phyloP scores from a whole-genome alignment of 495 filamentous ascomycete species.

The Aspergillus kassunensis region DNA sequence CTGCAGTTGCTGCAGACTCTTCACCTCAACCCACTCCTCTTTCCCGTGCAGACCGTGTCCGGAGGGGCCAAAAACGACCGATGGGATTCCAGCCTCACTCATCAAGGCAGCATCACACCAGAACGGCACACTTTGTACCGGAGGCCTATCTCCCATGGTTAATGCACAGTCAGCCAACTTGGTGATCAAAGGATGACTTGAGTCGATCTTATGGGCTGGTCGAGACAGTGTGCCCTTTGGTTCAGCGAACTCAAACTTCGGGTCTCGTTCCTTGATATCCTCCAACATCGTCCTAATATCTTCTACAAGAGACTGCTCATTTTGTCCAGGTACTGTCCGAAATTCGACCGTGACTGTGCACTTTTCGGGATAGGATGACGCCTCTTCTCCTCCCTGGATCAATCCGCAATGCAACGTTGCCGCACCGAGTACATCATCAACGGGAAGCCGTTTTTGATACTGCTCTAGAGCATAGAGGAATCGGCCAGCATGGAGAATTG shows the following conservation, averaged over 20 bases:
- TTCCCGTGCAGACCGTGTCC: constrained; percentile 42
- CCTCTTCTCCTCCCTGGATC: constrained; percentile 45
- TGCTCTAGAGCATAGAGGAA: constrained; percentile 39
- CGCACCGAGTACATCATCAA: constrained; percentile 29
- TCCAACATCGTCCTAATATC: constrained; percentile 27
- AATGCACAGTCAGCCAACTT: constrained; percentile 19
- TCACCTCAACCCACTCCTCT: constrained; percentile 43
- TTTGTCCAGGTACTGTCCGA: constrained; percentile 39
- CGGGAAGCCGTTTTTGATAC: constrained; percentile 29
- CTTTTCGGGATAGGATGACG: constrained; percentile 42
- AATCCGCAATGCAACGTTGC: constrained; percentile 42
- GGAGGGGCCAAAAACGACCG: constrained; percentile 39
- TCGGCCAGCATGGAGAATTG: constrained; percentile 41
- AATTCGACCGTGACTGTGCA: constrained; percentile 43
- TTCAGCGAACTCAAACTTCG: constrained; percentile 24
- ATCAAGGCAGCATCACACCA: constrained; percentile 46
- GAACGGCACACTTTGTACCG: constrained; percentile 24
- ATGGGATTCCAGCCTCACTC: constrained; percentile 33
- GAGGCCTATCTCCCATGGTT: constrained; percentile 15
- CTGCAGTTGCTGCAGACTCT: constrained; percentile 28
- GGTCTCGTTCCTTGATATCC: constrained; percentile 16
- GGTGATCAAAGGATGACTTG: constrained; percentile 32
- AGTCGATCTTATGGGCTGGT: constrained; percentile 29
- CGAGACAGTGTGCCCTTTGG: constrained; percentile 32
- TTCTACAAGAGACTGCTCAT: constrained; percentile 22